Percentiles rank a stretch among this genome's conserved stretches.
These are phyloP conservation scores for Bauhinia variegata DNA, from an alignment of 306 rosid species.

Conservation along the genomic window DNA sequence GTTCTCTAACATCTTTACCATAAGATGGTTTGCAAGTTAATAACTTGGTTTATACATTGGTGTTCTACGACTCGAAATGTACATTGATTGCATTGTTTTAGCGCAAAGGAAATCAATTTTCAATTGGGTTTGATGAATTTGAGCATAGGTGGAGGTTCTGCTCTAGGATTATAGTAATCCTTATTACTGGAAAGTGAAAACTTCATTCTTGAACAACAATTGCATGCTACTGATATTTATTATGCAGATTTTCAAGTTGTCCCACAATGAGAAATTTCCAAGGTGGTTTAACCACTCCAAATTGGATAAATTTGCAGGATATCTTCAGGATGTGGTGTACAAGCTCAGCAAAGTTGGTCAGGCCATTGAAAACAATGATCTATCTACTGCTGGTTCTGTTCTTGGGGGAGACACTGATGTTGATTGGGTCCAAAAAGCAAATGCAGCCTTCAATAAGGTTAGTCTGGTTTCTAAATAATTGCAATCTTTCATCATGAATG, in stretches of 20 bases:
- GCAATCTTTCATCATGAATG: slow-evolving; percentile 21
- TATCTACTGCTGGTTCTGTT: slow-evolving; percentile 75
- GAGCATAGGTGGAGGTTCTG: background rate
- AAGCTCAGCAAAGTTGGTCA: slow-evolving; percentile 86
- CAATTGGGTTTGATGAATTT: background rate
- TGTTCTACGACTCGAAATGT: background rate
- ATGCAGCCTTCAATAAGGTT: slow-evolving; percentile 82
- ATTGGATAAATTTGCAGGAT: slow-evolving; percentile 51
- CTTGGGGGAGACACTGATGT: slow-evolving; percentile 66
- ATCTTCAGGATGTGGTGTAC: slow-evolving; percentile 84
- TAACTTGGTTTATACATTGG: background rate
- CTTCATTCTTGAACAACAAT: background rate
- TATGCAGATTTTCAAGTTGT: background rate
- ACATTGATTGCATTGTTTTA: slow-evolving; percentile 19
- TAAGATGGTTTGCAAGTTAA: slow-evolving; percentile 11
- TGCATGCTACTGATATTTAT: slow-evolving; percentile 22
- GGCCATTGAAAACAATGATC: slow-evolving; percentile 80
- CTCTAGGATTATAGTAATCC: background rate
- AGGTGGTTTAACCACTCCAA: background rate
- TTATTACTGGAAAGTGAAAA: slow-evolving; percentile 5
- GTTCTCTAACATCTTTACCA: background rate
- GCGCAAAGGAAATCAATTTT: slow-evolving; percentile 15
- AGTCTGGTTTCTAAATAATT: slow-evolving; percentile 14
- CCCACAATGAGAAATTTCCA: too few species aligned
- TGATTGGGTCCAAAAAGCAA: slow-evolving; percentile 85